A percentile compares a stretch with the other conserved stretches of the same genome.
These are phyloP conservation scores for Puccinellia tenuiflora DNA, from an alignment of 176 grass and related monocot genomes.

Conservation along the genomic window DNA sequence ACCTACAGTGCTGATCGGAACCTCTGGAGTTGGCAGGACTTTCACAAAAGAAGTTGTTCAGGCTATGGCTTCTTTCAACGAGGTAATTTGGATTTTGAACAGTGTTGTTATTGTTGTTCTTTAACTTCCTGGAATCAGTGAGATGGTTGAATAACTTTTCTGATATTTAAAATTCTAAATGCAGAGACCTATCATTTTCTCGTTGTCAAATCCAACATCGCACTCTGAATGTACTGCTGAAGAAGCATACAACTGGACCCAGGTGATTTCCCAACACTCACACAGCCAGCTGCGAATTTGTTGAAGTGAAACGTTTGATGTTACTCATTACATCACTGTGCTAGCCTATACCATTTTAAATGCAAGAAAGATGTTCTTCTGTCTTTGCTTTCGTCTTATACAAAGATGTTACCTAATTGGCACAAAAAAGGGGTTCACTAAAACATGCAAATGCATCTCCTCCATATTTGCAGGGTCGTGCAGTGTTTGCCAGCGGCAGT, in stretches of 20 bases:
- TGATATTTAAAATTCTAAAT: background rate
- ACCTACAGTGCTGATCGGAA: slow-evolving; percentile 94
- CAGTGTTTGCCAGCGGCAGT: slow-evolving; percentile 96
- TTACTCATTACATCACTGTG: background rate
- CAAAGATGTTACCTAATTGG: background rate
- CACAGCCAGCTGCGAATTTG: background rate
- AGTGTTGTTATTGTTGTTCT: background rate
- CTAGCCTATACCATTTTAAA: background rate
- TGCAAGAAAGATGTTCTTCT: background rate
- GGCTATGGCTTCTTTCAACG: slow-evolving; percentile 88
- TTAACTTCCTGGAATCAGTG: slow-evolving; percentile 6
- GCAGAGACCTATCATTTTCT: slow-evolving; percentile 83
- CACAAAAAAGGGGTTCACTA: background rate
- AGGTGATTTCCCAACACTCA: slow-evolving; percentile 42
- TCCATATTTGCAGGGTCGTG: slow-evolving; percentile 58
- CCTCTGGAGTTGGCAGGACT: slow-evolving; percentile 77
- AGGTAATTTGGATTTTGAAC: slow-evolving; percentile 37
- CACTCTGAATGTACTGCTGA: slow-evolving; percentile 95
- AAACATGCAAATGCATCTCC: background rate
- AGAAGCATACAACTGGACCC: slow-evolving; percentile 81
- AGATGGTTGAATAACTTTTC: background rate
- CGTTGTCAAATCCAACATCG: slow-evolving; percentile 89
- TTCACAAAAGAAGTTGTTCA: slow-evolving; percentile 88
- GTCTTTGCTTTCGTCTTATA: background rate
- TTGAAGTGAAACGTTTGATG: background rate